A percentile compares a stretch with the other conserved stretches of the same genome.
These are phyloP conservation scores for Abrus pulchellus DNA, from an alignment of 306 rosid species.

Conservation along the genomic window DNA sequence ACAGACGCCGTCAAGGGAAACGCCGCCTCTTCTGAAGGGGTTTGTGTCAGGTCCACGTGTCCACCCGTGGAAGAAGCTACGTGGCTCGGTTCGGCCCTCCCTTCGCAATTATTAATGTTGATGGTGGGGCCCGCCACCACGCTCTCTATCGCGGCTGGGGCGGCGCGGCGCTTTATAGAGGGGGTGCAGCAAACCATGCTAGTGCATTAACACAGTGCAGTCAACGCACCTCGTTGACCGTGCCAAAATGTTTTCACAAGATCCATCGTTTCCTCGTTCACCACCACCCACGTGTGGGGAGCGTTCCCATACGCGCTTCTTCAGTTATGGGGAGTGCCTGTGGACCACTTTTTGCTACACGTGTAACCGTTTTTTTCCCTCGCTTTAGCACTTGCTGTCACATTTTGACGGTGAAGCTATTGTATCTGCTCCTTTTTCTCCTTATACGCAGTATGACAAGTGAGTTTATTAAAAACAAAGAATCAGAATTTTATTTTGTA, in stretches of 20 bases:
- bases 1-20: conserved; percentile 40
- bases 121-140: conserved; percentile 54
- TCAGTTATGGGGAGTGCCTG: not conserved
- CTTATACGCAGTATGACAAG: not conserved
- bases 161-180: conserved; percentile 56
- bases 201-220: conserved; percentile 38
- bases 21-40: conserved; percentile 44
- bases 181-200: conserved; percentile 18
- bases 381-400: not conserved
- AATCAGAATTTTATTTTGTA: not conserved
- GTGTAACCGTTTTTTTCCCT: conserved; percentile 17
- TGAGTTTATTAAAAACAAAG: not conserved
- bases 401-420: not conserved
- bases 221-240: conserved; percentile 70
- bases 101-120: conserved; percentile 31
- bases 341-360: conserved; percentile 33
- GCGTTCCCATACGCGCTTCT: conserved; percentile 44
- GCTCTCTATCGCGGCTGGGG: conserved; percentile 50
- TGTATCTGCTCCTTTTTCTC: not conserved
- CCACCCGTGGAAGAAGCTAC: rapidly evolving
- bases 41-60: conserved; percentile 43
- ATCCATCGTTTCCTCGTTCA: not conserved
- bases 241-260: conserved; percentile 43
- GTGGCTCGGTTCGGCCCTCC: conserved; percentile 36
- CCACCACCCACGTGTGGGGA: conserved; percentile 46